These are phyloP conservation scores for Cladosporium sp. DNA, from an alignment of 2,329 filamentous ascomycete genomes.

Conservation along the genomic window DNA sequence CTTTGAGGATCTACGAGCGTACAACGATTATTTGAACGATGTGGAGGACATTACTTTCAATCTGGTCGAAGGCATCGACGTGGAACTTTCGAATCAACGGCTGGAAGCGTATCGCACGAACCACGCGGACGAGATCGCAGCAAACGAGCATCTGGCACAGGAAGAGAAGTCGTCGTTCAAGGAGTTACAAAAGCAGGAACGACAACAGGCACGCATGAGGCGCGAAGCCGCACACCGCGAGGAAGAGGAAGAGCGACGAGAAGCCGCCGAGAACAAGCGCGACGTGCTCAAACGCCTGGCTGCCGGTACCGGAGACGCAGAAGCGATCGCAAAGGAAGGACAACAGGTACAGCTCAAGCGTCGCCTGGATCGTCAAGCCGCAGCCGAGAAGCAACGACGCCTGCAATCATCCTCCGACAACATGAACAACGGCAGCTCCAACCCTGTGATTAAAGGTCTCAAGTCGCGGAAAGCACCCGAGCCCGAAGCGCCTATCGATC, in stretches of 20 bases:
- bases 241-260: constrained; percentile 68
- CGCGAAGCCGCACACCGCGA: constrained; percentile 65
- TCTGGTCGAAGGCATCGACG: constrained; percentile 70
- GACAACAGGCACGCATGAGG: constrained; percentile 64
- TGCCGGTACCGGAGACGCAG: constrained; percentile 59
- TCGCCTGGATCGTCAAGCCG: constrained; percentile 61
- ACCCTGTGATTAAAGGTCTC: constrained; percentile 72
- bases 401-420: constrained; percentile 47
- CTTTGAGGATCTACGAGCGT: constrained; percentile 79
- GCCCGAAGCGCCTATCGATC: constrained; percentile 78
- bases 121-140: constrained; percentile 61
- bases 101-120: constrained; percentile 71
- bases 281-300: constrained; percentile 71
- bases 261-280: constrained; percentile 62
- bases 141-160: constrained; percentile 51
- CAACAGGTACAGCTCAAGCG: constrained; percentile 70
- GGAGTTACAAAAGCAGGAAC: constrained; percentile 57
- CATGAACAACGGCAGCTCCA: constrained; percentile 36
- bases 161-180: constrained; percentile 50
- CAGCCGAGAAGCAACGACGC: constrained; percentile 42
- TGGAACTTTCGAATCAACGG: constrained; percentile 61
- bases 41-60: constrained; percentile 91
- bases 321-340: constrained; percentile 53
- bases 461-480: constrained; percentile 63
- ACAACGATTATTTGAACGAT: constrained; percentile 92